A percentile compares a stretch with the other conserved stretches of the same genome.
phyloP scores from a whole-genome alignment of 495 filamentous ascomycete genomes.

The Cladorrhinum samala region DNA sequence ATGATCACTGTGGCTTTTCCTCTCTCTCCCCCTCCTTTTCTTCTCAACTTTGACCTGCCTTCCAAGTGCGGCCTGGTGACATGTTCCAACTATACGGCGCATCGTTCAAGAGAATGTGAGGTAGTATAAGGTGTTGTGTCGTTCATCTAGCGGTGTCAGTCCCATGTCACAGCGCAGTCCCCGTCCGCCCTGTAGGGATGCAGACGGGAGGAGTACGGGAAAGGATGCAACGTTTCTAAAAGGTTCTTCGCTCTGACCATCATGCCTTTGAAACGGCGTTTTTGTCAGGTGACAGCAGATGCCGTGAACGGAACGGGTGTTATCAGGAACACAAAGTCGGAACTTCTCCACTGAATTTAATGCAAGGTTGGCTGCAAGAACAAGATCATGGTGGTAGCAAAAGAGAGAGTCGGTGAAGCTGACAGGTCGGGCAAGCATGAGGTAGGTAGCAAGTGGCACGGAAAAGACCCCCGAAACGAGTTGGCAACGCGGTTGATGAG shows the following conservation, averaged over 20 bases:
- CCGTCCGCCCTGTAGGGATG: conserved; percentile 10
- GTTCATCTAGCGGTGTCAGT: background rate
- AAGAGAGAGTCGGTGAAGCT: conserved; percentile 20
- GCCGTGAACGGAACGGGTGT: too few species aligned
- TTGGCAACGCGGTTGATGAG: background rate
- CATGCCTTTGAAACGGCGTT: background rate
- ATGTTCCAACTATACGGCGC: too few species aligned
- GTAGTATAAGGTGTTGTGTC: background rate
- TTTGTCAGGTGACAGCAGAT: background rate
- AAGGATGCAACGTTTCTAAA: conserved; percentile 2
- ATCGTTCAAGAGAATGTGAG: too few species aligned
- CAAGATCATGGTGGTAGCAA: too few species aligned
- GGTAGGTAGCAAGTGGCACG: background rate
- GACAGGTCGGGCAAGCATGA: conserved; percentile 3
- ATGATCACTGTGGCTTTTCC: too few species aligned
- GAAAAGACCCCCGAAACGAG: too few species aligned
- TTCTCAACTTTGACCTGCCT: too few species aligned
- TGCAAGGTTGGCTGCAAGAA: too few species aligned
- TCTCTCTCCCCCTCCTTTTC: too few species aligned
- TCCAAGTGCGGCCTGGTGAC: too few species aligned
- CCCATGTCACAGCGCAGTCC: background rate
- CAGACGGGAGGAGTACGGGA: conserved; percentile 10
- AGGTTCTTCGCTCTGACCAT: background rate
- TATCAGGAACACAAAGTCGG: background rate
- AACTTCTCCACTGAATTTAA: background rate